Base-by-base conservation (phyloP, 352 stramenopile genomes). In the Phytophthora sojae region DNA sequence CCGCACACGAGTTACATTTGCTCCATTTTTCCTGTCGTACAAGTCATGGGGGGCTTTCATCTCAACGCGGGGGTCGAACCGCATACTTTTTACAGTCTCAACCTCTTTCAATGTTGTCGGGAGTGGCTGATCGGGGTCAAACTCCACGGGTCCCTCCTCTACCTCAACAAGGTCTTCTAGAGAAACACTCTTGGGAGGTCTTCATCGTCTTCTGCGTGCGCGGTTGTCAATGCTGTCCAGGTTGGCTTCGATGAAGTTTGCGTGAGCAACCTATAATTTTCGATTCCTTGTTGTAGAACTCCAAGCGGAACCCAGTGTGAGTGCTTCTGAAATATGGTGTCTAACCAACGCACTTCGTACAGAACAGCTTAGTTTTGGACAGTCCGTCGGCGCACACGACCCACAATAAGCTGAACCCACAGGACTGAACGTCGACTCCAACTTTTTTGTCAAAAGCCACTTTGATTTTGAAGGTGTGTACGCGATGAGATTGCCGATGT, bases 281-380 rank as follows among this genome's bases (percentile, higher is more conserved):
- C 23, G 17, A 53, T 53, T 8, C 56, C 56, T 44, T 30, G 37
- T 21, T 54, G 56, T 15, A 62, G 5, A 52, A 62, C 9, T n/a
- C 56, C 42, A 3, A 62, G 23, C 44, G 14, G 3, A 17, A 62
- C 8, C 6, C 26, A 23, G 4, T 54, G 21, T 6, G 29, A 15
- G 8, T 62, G 37, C 11, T 54, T 45, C 6, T 37, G 21, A 42
- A 62, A 62, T 15, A 53, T 52, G 37, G 8, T 47, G 19, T 67
- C 50, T 14, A 67, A 30, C 35, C 50, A 59, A 8, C 30, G 26
- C 37, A 64, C 30, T 15, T 64, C 44, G 14, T 39, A 57, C 15
- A 64, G 19, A 44, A 44, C 7, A 32, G 42, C 9, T 55, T 45
- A 2, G 4, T 42, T 37, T 21, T 50, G 6, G 6, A 49, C 29